Conservation (phyloP, 2,329 filamentous ascomycete species). For the Nemania abortiva region DNA sequence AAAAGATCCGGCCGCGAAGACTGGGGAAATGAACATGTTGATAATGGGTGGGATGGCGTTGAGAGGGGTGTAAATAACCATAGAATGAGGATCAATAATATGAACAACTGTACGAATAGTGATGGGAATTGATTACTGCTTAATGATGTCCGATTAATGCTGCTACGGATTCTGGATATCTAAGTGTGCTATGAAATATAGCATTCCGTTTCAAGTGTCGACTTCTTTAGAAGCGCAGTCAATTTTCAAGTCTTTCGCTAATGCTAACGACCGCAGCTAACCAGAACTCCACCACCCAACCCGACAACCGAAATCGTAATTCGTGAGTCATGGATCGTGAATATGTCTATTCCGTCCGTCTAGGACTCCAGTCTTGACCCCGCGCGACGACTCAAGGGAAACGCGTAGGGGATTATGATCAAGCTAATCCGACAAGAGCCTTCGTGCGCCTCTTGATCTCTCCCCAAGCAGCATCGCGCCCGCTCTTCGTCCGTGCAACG, state of each 20-base stretch:
- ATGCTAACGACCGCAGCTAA: not conserved
- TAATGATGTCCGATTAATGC: conserved; percentile 14
- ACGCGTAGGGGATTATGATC: not conserved
- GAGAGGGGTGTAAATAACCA: conserved; percentile 63
- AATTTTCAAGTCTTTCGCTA: conserved; percentile 10
- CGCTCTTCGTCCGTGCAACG: conserved; percentile 71
- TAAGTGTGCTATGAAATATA: conserved; percentile 17
- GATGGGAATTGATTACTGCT: not conserved
- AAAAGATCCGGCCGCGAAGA: conserved; percentile 58
- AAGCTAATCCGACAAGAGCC: conserved; percentile 52
- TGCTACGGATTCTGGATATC: conserved; percentile 1
- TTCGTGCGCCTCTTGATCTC: conserved; percentile 71
- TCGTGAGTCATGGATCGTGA: conserved; percentile 29
- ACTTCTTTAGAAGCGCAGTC: not conserved
- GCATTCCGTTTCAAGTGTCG: not conserved
- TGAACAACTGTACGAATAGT: conserved; percentile 10
- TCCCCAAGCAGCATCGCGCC: conserved; percentile 70
- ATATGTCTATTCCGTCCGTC: not conserved
- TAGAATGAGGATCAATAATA: not conserved
- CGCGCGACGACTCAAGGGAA: not conserved
- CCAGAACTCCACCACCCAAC: not conserved
- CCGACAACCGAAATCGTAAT: conserved; percentile 7
- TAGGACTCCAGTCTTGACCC: conserved; percentile 1
- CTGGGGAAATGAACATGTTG: conserved; percentile 73
- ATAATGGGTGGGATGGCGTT: conserved; percentile 83